phyloP scores from a whole-genome alignment of 805 yeast species.

The Jamesozyma jinghongensis region DNA sequence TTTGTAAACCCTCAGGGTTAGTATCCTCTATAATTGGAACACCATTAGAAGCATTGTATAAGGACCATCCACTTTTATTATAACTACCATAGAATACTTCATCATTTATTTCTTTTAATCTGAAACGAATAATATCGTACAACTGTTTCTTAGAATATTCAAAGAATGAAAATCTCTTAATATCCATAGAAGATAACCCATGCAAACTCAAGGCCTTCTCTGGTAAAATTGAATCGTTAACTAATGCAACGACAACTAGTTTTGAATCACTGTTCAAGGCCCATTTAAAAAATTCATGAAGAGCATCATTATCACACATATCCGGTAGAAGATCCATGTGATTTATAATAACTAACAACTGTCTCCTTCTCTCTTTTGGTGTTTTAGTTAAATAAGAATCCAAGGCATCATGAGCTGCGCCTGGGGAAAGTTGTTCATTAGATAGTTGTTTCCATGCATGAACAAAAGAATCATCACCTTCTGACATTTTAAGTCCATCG shows the following conservation, averaged over 20 bases:
- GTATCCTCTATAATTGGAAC: neutral
- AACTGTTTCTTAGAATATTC: neutral
- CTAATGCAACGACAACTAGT: neutral
- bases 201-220: neutral
- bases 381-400: slow-evolving; percentile 55
- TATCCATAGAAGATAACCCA: neutral
- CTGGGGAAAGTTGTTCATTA: slow-evolving; percentile 45
- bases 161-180: neutral
- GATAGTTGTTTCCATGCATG: slow-evolving; percentile 66
- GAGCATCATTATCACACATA: neutral
- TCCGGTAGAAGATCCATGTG: slow-evolving; percentile 65
- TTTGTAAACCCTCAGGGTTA: neutral
- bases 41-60: neutral
- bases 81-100: neutral
- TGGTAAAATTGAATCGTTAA: neutral
- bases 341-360: slow-evolving; percentile 69
- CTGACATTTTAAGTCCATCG: slow-evolving; percentile 74
- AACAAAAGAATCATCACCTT: slow-evolving; percentile 74
- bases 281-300: slow-evolving; percentile 1
- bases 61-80: neutral
- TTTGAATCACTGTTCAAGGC: neutral
- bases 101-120: neutral
- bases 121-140: neutral
- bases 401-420: slow-evolving; percentile 53
- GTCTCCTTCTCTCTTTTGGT: slow-evolving; percentile 27